These are phyloP conservation scores for Schizochytrium sp. DNA, from an alignment of 108 stramenopile species.

Conservation along the genomic window DNA sequence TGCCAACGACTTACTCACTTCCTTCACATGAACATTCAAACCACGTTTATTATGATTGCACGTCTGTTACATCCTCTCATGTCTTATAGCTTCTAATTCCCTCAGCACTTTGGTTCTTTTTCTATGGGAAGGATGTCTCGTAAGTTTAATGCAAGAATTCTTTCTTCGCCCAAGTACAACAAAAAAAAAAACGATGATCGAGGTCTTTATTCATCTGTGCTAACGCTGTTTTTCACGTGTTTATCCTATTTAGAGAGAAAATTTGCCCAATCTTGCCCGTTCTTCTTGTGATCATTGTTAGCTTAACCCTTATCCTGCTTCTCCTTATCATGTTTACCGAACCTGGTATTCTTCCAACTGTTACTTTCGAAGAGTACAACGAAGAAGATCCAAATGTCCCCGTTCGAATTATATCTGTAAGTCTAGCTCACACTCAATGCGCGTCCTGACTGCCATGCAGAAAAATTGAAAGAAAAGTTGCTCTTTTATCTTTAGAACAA, in stretches of 20 bases:
- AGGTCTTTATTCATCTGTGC: not conserved
- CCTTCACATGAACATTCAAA: too few relatives aligned
- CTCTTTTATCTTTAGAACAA: too few relatives aligned
- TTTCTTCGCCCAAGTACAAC: not conserved
- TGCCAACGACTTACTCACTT: too few relatives aligned
- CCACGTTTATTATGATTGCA: too few relatives aligned
- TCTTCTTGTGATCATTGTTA: not conserved
- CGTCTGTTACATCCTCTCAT: not conserved
- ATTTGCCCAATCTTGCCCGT: not conserved
- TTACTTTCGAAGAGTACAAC: slow-evolving; percentile 36
- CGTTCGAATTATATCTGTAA: slow-evolving; percentile 49
- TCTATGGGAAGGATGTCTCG: not conserved
- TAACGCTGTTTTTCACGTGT: not conserved
- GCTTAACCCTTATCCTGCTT: not conserved
- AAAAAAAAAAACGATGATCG: not conserved
- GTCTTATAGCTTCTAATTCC: slow-evolving; percentile 16
- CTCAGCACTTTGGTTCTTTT: not conserved
- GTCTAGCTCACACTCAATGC: not conserved
- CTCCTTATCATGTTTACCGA: slow-evolving; percentile 52
- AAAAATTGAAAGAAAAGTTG: too few relatives aligned
- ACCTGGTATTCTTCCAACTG: slow-evolving; percentile 40
- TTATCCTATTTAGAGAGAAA: not conserved
- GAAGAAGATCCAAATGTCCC: not conserved
- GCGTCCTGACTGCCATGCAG: too few relatives aligned
- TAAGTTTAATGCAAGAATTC: not conserved